Percentiles rank a stretch among this genome's conserved stretches.
Conservation (phyloP, 2,329 filamentous ascomycete species). For the Fusarium paranaense region DNA sequence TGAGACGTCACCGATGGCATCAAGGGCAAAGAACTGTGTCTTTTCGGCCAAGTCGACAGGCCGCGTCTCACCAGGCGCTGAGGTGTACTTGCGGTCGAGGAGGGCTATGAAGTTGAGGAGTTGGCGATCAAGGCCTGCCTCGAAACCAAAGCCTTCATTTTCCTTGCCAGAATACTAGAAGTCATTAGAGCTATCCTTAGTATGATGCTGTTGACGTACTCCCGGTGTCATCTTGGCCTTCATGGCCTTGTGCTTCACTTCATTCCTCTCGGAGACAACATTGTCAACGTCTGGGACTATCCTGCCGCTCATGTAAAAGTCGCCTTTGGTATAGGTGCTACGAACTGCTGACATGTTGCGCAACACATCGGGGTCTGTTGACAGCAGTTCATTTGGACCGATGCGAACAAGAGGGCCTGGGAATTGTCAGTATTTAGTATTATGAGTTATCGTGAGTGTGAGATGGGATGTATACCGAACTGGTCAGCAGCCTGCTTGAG, state of each 20-base stretch:
- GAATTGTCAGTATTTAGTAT: background rate
- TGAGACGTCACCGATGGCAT: constrained; percentile 64
- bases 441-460: background rate
- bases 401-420: constrained; percentile 54
- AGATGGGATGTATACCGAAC: constrained; percentile 31
- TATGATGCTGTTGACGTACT: constrained; percentile 43
- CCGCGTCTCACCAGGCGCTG: constrained; percentile 47
- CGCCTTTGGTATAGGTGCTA: constrained; percentile 50
- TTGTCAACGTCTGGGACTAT: constrained; percentile 67
- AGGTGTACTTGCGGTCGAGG: constrained; percentile 61
- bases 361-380: constrained; percentile 53
- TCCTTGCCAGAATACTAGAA: constrained; percentile 63
- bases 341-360: constrained; percentile 53
- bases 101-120: constrained; percentile 56
- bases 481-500: constrained; percentile 40
- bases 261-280: constrained; percentile 63
- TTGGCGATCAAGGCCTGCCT: constrained; percentile 54
- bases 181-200: background rate
- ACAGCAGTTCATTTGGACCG: constrained; percentile 56
- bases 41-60: constrained; percentile 62
- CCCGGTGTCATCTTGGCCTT: constrained; percentile 58
- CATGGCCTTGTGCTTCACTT: constrained; percentile 57
- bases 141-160: constrained; percentile 57
- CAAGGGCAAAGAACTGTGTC: constrained; percentile 64
- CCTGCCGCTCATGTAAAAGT: constrained; percentile 61